phyloP scores from a whole-genome alignment of 2,329 filamentous ascomycete species.

The Fusarium sp. region DNA sequence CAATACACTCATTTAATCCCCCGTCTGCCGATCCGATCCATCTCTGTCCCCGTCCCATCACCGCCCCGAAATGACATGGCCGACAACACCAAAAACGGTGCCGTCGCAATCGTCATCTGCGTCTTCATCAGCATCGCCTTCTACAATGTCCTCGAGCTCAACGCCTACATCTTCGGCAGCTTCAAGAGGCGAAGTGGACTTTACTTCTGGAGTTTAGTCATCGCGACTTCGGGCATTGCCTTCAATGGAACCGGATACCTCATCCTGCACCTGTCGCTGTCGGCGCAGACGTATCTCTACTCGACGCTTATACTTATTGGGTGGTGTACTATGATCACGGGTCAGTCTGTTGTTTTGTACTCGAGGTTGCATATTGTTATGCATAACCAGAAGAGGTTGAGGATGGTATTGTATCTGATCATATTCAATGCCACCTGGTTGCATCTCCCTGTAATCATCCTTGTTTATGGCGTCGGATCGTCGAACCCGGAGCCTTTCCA shows the following conservation, averaged over 20 bases:
- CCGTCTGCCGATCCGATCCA: neutral
- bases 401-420: conserved; percentile 65
- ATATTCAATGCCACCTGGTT: conserved; percentile 61
- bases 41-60: too few relatives aligned
- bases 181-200: conserved; percentile 46
- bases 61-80: conserved; percentile 5
- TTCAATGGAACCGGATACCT: conserved; percentile 56
- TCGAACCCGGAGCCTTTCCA: conserved; percentile 31
- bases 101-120: conserved; percentile 28
- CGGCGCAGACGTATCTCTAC: conserved; percentile 19
- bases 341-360: conserved; percentile 69
- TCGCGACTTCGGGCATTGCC: conserved; percentile 46
- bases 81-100: conserved; percentile 21
- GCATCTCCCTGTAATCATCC: conserved; percentile 62
- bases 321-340: conserved; percentile 64
- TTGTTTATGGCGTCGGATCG: conserved; percentile 62
- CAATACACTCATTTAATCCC: neutral
- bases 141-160: conserved; percentile 49
- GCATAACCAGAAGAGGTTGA: conserved; percentile 58
- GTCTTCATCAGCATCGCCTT: conserved; percentile 41
- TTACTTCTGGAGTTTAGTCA: conserved; percentile 51
- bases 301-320: conserved; percentile 44
- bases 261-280: conserved; percentile 47
- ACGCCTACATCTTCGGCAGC: conserved; percentile 42
- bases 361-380: conserved; percentile 69